Base-by-base conservation (phyloP, 352 stramenopile species). In the Phytophthora pistaciae region DNA sequence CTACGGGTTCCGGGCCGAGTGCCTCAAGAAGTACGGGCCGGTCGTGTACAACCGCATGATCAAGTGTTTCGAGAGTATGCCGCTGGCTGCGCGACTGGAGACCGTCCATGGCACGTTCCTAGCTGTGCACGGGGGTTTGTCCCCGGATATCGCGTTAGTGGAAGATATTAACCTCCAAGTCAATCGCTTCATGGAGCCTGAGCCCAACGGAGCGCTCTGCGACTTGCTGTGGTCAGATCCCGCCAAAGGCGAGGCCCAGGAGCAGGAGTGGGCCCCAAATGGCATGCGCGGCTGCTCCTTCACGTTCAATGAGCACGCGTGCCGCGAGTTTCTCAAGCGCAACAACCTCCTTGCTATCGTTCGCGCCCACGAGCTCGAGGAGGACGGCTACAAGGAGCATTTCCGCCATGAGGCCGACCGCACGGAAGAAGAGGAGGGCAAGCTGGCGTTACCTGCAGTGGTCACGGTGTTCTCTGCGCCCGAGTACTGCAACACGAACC, bases 1-100 rank as follows among this genome's bases (percentile, higher is more conserved):
- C 72, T 99, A 99, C 78, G 98, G 98, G n/a, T 99, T 99, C 73
- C 99, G 99, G 55, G 94, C 98, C 72, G 98, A 99, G 82, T 99
- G 98, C 52, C 70, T 92, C 0, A 67, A 71, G 49, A 96, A 96
- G 63, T 96, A 94, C 65, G 88, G 88, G 8, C 80, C 85, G 18
- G 65, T 88, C 11, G 71, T 94, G 18, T 96, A 94, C 76, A 93
- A 94, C 63, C 87, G 87, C 54, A 85, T 86, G 68, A 78, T 96
- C 69, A 92, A 92, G 64, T 96, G 88, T 61, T 96, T 96, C 56
- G 84, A 96, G 70, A 89, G 75, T 70, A 90, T 96, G 81, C 87
- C 88, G 36, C 62, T 96, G 25, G 87, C 87, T 1, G 88, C 88
- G 1, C 81, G 72, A 23, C 68, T 95, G 3, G 76, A 88, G 57